These are phyloP conservation scores for Turritis glabra DNA, from an alignment of 345 rosid genomes.

Conservation along the genomic window DNA sequence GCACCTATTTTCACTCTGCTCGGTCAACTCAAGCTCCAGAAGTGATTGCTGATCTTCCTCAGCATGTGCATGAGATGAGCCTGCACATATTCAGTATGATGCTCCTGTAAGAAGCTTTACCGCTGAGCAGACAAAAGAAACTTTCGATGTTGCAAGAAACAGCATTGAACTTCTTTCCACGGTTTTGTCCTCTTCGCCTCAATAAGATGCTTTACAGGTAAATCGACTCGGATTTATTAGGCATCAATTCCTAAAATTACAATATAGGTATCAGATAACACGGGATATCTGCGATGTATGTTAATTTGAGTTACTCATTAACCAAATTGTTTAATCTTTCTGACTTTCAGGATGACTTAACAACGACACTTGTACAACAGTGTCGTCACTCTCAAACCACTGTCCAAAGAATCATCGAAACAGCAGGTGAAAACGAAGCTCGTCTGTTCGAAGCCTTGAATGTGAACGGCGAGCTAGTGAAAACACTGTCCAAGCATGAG, in stretches of 20 bases:
- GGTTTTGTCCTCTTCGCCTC: conserved; percentile 84
- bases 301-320: too few species aligned
- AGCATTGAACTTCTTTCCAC: conserved; percentile 90
- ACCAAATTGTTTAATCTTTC: too few species aligned
- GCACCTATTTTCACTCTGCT: conserved; percentile 93
- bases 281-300: background rate
- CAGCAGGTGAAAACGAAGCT: conserved; percentile 87
- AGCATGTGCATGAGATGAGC: conserved; percentile 46
- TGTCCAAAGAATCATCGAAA: conserved; percentile 86
- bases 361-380: conserved; percentile 73
- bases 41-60: conserved; percentile 49
- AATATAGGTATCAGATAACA: background rate
- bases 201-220: conserved; percentile 87
- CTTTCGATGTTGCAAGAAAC: conserved; percentile 93
- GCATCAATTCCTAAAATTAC: background rate
- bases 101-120: conserved; percentile 60
- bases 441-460: conserved; percentile 94
- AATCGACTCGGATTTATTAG: background rate
- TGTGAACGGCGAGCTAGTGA: conserved; percentile 90
- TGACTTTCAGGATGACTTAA: conserved; percentile 75
- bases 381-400: conserved; percentile 72
- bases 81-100: conserved; percentile 45
- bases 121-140: conserved; percentile 87
- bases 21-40: conserved; percentile 68
- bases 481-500: conserved; percentile 72